phyloP scores from a whole-genome alignment of 2,329 filamentous ascomycete species.

The Immersiporthe knoxdaviesiana region DNA sequence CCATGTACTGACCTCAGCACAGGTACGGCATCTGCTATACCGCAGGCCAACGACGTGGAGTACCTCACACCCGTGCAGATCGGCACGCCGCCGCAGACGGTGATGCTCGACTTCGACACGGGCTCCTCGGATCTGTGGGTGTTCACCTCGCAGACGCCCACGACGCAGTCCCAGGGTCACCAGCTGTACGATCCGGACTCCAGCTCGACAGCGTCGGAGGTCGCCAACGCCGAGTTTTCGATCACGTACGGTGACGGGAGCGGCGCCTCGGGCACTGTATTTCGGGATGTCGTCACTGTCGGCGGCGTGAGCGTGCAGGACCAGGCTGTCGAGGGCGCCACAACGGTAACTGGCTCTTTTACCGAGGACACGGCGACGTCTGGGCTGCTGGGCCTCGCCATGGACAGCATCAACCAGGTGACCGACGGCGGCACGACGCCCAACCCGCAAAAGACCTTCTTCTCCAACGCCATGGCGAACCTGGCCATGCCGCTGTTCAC shows the following conservation, averaged over 20 bases:
- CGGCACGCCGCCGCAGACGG: constrained; percentile 54
- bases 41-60: constrained; percentile 51
- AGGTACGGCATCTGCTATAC: constrained; percentile 47
- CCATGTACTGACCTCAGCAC: constrained; percentile 29
- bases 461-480: constrained; percentile 38
- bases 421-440: constrained; percentile 57
- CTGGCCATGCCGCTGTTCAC: constrained; percentile 40
- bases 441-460: constrained; percentile 49
- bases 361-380: constrained; percentile 38
- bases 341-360: constrained; percentile 53
- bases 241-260: constrained; percentile 69
- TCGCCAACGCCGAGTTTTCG: constrained; percentile 51
- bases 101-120: constrained; percentile 70
- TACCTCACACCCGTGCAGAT: constrained; percentile 63
- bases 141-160: constrained; percentile 60
- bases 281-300: constrained; percentile 64
- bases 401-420: constrained; percentile 62
- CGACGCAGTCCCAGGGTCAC: constrained; percentile 53
- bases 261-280: constrained; percentile 63
- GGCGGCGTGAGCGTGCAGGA: constrained; percentile 60
- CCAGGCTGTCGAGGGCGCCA: constrained; percentile 68
- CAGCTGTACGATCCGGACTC: constrained; percentile 55
- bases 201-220: constrained; percentile 46
- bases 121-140: constrained; percentile 73
- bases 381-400: constrained; percentile 63